These are phyloP conservation scores for Aspergillus heteromorphus DNA, from an alignment of 495 filamentous ascomycete species.

Conservation along the genomic window DNA sequence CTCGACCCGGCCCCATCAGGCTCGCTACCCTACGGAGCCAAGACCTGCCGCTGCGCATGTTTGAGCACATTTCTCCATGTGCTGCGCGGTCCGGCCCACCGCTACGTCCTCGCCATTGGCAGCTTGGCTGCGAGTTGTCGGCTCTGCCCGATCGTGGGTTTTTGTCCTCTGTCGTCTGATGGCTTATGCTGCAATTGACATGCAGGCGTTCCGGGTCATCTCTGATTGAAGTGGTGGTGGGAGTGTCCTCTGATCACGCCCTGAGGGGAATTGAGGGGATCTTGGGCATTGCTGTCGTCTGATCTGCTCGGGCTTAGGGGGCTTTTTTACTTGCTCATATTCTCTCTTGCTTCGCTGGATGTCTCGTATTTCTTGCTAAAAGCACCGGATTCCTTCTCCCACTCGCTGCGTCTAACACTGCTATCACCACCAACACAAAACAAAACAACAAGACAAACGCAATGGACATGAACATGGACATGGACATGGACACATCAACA, in stretches of 20 bases:
- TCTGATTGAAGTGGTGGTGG: too few relatives aligned
- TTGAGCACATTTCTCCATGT: conserved; percentile 1
- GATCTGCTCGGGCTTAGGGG: too few relatives aligned
- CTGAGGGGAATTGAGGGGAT: too few relatives aligned
- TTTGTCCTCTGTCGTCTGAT: too few relatives aligned
- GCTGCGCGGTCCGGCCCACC: background rate
- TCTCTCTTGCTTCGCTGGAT: too few relatives aligned
- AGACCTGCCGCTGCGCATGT: background rate
- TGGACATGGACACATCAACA: conserved; percentile 5
- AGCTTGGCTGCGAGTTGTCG: background rate
- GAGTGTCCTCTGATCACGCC: too few relatives aligned
- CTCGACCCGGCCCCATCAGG: background rate
- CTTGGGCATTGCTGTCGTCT: too few relatives aligned
- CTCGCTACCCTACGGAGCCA: background rate
- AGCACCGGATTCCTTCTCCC: too few relatives aligned
- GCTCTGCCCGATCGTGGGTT: background rate
- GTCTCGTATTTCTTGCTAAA: too few relatives aligned
- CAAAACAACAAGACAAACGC: background rate
- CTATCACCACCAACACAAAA: background rate
- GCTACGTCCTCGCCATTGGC: background rate
- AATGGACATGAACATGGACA: conserved; percentile 3
- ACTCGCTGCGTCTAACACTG: background rate
- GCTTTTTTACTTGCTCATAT: too few relatives aligned
- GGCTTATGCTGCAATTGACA: too few relatives aligned
- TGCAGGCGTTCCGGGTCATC: too few relatives aligned